Percentiles rank a stretch among this genome's conserved stretches.
Conservation (phyloP, 129 eudicot genomes). For the Cynara cardunculus region DNA sequence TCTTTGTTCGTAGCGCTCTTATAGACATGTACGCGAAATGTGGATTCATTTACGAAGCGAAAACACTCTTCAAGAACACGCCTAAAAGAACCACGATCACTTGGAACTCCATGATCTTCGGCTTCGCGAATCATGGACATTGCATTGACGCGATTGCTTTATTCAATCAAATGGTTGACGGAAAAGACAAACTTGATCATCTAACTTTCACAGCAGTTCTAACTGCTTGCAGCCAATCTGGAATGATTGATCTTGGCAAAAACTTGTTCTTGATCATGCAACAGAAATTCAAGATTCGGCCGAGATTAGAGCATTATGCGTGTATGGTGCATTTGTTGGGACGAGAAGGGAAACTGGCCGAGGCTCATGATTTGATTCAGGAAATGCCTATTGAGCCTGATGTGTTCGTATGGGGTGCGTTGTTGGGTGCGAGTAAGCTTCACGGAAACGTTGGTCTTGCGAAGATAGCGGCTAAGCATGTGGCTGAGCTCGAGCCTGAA, state of each 20-base stretch:
- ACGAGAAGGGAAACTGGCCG: conserved; percentile 50
- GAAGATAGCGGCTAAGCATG: conserved; percentile 53
- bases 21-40: conserved; percentile 89
- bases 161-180: conserved; percentile 53
- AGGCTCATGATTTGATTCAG: conserved; percentile 58
- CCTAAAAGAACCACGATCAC: conserved; percentile 56
- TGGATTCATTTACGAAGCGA: conserved; percentile 57
- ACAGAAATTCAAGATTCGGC: conserved; percentile 44
- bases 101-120: conserved; percentile 85
- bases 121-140: conserved; percentile 74
- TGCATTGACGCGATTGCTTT: conserved; percentile 52
- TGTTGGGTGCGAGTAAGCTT: conserved; percentile 71
- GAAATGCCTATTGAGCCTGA: conserved; percentile 66
- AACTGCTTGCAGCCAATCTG: conserved; percentile 71
- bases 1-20: conserved; percentile 59
- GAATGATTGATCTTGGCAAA: conserved; percentile 58
- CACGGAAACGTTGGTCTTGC: conserved; percentile 63
- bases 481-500: conserved; percentile 70
- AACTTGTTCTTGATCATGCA: conserved; percentile 55
- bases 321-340: conserved; percentile 80
- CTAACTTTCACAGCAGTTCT: conserved; percentile 68
- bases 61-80: conserved; percentile 52
- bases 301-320: conserved; percentile 82
- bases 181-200: conserved; percentile 48
- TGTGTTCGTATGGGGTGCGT: conserved; percentile 81